phyloP scores from a whole-genome alignment of 2,329 filamentous ascomycete species.

The Fusarium tanahbumbuense region DNA sequence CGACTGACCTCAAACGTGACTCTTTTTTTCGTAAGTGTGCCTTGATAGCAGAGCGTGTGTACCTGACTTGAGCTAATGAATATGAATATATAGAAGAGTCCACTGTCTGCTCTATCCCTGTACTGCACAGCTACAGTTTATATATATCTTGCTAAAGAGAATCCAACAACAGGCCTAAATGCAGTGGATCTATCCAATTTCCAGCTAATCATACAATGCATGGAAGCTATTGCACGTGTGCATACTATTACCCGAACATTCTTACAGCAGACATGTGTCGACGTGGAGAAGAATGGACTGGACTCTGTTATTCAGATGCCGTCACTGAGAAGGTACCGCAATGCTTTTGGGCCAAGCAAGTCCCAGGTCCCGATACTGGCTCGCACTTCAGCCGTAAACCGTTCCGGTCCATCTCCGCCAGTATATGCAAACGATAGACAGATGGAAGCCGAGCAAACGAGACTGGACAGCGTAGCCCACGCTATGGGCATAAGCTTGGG shows the following conservation, averaged over 20 bases:
- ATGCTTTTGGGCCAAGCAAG: slow-evolving; percentile 45
- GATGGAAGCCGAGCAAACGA: slow-evolving; percentile 18
- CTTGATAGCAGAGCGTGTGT: neutral
- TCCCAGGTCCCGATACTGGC: slow-evolving; percentile 62
- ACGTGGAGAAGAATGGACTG: slow-evolving; percentile 71
- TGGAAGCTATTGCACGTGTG: slow-evolving; percentile 78
- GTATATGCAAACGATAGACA: slow-evolving; percentile 38
- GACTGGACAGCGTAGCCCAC: slow-evolving; percentile 3
- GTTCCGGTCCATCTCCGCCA: slow-evolving; percentile 55
- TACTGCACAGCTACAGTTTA: slow-evolving; percentile 89
- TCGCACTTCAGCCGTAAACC: slow-evolving; percentile 57
- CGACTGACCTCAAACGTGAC: slow-evolving; percentile 79
- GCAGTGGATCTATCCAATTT: slow-evolving; percentile 63
- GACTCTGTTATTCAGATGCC: slow-evolving; percentile 52
- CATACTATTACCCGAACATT: slow-evolving; percentile 86
- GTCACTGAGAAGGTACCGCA: slow-evolving; percentile 49
- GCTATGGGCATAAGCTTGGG: slow-evolving; percentile 18
- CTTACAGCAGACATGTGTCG: slow-evolving; percentile 84
- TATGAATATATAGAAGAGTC: slow-evolving; percentile 47
- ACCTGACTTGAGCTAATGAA: neutral
- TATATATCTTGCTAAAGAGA: slow-evolving; percentile 78
- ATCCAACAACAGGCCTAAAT: slow-evolving; percentile 69
- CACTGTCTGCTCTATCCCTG: slow-evolving; percentile 74
- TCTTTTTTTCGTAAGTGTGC: slow-evolving; percentile 69
- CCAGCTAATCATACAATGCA: slow-evolving; percentile 80